phyloP scores from a whole-genome alignment of 257 asterid species.

The Solanum pinnatisectum region DNA sequence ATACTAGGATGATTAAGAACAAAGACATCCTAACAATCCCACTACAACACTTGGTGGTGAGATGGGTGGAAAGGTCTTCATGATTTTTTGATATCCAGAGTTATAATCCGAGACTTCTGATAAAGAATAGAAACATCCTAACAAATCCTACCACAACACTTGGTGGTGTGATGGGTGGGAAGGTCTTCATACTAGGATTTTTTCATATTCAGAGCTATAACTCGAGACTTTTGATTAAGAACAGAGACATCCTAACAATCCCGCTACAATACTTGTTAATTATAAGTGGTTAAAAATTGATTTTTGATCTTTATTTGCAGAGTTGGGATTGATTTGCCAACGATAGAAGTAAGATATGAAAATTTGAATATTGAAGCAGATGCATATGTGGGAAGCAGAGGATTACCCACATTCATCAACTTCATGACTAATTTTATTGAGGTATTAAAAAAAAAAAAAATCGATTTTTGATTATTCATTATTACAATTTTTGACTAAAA shows the following conservation, averaged over 20 bases:
- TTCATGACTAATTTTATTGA: constrained; percentile 35
- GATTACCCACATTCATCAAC: constrained; percentile 44
- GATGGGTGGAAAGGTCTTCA: background rate
- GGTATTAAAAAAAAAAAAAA: constrained; percentile 16
- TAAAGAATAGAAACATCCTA: too few species aligned
- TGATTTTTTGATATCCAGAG: too few species aligned
- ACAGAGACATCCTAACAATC: background rate
- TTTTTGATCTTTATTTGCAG: constrained; percentile 10
- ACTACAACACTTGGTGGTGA: background rate
- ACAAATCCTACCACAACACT: background rate
- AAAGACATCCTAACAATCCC: background rate
- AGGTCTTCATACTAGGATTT: background rate
- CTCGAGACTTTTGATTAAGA: background rate
- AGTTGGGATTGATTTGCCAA: constrained; percentile 60
- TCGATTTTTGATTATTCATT: too few species aligned
- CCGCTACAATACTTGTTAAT: background rate
- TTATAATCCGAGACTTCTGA: too few species aligned
- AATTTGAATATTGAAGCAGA: constrained; percentile 50
- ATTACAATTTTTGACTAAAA: background rate
- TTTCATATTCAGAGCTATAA: background rate
- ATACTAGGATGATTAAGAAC: background rate
- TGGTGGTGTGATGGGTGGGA: background rate
- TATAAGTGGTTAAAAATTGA: background rate
- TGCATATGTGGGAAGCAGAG: constrained; percentile 42
- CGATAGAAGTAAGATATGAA: constrained; percentile 65